Conservation (phyloP, 306 rosid species). For the Vigna radiata region DNA sequence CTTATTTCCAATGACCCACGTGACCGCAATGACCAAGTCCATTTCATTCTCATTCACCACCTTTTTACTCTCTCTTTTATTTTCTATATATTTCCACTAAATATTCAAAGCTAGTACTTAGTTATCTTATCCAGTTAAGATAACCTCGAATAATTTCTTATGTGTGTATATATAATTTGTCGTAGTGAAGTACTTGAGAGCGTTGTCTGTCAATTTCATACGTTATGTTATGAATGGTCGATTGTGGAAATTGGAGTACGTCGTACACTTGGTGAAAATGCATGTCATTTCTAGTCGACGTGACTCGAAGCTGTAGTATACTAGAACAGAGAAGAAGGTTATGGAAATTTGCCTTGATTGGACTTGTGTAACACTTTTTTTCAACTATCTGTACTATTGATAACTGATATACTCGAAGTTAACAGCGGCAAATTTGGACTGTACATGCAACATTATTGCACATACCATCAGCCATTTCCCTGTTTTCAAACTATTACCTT, state of each 20-base stretch:
- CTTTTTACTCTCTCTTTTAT: neutral
- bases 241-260: neutral
- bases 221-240: neutral
- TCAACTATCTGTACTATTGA: neutral
- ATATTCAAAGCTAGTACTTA: neutral
- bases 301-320: neutral
- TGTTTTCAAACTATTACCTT: neutral
- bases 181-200: neutral
- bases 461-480: neutral
- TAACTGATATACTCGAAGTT: neutral
- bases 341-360: neutral
- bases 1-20: conserved; percentile 32
- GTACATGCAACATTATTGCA: neutral
- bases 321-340: neutral
- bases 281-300: neutral
- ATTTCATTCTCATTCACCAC: neutral
- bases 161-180: neutral
- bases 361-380: neutral
- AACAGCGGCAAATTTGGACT: neutral
- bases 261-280: neutral
- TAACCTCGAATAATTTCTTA: neutral
- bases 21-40: neutral
- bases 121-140: neutral
- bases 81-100: neutral
- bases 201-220: neutral